Conservation (phyloP, 441 rosid species). For the Breynia disticha region DNA sequence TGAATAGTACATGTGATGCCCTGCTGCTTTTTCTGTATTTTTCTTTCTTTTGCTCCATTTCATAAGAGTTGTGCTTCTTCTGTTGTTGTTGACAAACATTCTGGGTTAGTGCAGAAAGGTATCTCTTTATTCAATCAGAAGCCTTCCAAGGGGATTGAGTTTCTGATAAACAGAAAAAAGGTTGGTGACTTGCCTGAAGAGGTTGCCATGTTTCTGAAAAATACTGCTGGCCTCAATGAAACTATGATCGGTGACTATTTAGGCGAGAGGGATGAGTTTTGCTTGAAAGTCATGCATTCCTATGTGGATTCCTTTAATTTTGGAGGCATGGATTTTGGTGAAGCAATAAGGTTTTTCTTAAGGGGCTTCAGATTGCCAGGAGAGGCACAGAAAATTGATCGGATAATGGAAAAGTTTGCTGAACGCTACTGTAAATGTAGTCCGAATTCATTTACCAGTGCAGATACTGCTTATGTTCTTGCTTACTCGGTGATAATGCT, state of each 20-base stretch:
- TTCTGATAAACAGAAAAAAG: conserved; percentile 64
- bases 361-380: conserved; percentile 94
- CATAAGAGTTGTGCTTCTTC: conserved; percentile 8
- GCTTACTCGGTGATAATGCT: conserved; percentile 99
- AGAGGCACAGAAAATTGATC: conserved; percentile 99
- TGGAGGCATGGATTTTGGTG: conserved; percentile 84
- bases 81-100: conserved; percentile 25
- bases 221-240: conserved; percentile 66
- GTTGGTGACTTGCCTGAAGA: conserved; percentile 75
- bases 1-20: not conserved
- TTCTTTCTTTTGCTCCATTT: conserved; percentile 5
- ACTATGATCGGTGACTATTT: conserved; percentile 91
- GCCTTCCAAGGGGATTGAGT: conserved; percentile 93
- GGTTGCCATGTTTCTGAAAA: conserved; percentile 71
- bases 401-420: conserved; percentile 97
- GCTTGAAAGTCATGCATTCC: conserved; percentile 93
- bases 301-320: conserved; percentile 94
- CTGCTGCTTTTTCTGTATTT: conserved; percentile 5
- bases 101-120: conserved; percentile 75
- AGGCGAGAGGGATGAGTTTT: conserved; percentile 95
- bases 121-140: conserved; percentile 78
- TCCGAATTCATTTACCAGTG: conserved; percentile 85
- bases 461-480: conserved; percentile 97
- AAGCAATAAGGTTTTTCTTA: conserved; percentile 90
- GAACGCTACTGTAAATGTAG: conserved; percentile 97